Evolutionary conservation across 192 early-diverging fungal species (phyloP), one percentile per base, ranked within the genome.

Genomic region (Entomortierella beljakovae): DNA sequence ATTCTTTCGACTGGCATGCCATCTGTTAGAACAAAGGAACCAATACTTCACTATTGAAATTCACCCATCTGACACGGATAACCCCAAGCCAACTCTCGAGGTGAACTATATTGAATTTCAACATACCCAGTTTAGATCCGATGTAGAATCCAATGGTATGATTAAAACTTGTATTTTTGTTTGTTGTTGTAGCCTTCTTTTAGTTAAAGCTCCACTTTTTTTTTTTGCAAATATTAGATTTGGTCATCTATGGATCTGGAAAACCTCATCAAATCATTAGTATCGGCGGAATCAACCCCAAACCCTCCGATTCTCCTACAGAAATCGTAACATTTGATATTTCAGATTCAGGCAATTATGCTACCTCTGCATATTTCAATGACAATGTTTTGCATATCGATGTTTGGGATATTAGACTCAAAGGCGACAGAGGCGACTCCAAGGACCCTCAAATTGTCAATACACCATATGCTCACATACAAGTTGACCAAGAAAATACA

Each of bases 231-330:
- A 40, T 46, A 16, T 2, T 68, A 68, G 65, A 68, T 22, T 22
- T 26, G n/a, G 32, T 68, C 11, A 22, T 68, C 0, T 68, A 40
- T 35, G 65, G 65, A 22, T 29, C 29, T 15, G 56, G 33, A 4
- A 49, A 22, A 7, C 65, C 65, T 0, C 13, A 58, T 25, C 56
- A 35, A 5, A 18, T 51, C 18, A 58, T 68, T 23, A 48, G 29
- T 25, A 18, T 46, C 13, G 55, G 43, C 13, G n/a, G 23, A 0
- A 15, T 11, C 3, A 33, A 43, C n/a, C 42, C 20, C 38, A 22
- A 20, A 20, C 23, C 13, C 0, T 6, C 51, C 22, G 57, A 37
- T 18, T 11, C 2, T 18, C 31, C 55, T 0, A 33, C 38, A 2
- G 26, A 23, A 13, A 33, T 68, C 11, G 18, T 55, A 1, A 29